phyloP scores from a whole-genome alignment of 2,329 filamentous ascomycete genomes.

The Trichophyton mentagrophytes region DNA sequence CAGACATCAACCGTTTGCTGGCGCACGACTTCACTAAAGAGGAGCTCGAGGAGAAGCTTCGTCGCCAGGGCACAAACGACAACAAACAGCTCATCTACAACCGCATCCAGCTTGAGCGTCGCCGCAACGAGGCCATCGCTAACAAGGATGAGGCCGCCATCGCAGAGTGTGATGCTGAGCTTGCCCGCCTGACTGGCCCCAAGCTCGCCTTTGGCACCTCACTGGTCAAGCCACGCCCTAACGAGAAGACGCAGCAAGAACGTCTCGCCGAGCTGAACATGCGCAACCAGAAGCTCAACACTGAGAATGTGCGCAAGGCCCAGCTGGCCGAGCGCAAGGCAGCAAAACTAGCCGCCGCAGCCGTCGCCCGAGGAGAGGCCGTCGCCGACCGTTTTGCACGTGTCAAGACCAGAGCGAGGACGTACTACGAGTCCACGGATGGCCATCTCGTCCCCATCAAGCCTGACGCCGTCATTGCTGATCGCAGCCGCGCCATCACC shows the following conservation, averaged over 20 bases:
- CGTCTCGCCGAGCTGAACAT: constrained; percentile 71
- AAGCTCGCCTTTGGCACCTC: constrained; percentile 63
- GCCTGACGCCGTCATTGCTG: constrained; percentile 36
- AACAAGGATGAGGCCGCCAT: constrained; percentile 49
- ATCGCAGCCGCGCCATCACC: constrained; percentile 37
- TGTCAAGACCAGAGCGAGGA: constrained; percentile 54
- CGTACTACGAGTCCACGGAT: constrained; percentile 51
- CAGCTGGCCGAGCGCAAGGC: constrained; percentile 67
- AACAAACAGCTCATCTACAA: constrained; percentile 54
- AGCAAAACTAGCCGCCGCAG: constrained; percentile 47
- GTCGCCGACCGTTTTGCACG: constrained; percentile 45
- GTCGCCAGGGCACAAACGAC: constrained; percentile 55
- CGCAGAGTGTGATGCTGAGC: constrained; percentile 37
- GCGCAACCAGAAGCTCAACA: constrained; percentile 70
- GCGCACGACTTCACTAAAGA: constrained; percentile 70
- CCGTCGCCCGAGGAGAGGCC: constrained; percentile 50
- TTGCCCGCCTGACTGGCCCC: constrained; percentile 37
- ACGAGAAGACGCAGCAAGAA: constrained; percentile 57
- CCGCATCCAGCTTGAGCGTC: constrained; percentile 52
- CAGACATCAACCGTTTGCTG: constrained; percentile 67
- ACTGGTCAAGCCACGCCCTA: constrained; percentile 44
- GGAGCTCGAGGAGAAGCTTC: constrained; percentile 68
- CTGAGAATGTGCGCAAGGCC: constrained; percentile 81
- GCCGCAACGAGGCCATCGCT: constrained; percentile 53
- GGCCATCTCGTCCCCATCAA: constrained; percentile 27